Percentiles rank a stretch among this genome's conserved stretches.
phyloP scores from a whole-genome alignment of 2,329 filamentous ascomycete species.

The Rachicladosporium sp. region DNA sequence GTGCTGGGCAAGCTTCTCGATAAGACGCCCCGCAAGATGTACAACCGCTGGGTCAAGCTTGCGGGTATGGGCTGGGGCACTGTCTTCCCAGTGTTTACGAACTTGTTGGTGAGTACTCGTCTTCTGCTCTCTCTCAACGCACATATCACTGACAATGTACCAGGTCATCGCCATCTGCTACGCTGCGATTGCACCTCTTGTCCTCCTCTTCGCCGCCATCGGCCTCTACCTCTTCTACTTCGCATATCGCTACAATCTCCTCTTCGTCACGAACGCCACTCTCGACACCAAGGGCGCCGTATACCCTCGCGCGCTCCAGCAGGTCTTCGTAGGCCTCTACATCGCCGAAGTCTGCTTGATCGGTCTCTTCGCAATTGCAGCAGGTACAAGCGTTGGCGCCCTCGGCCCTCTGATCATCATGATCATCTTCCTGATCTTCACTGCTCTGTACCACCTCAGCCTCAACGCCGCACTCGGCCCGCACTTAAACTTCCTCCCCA shows the following conservation, averaged over 20 bases:
- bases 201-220: conserved; percentile 68
- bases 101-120: conserved; percentile 60
- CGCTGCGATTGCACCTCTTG: conserved; percentile 72
- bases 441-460: conserved; percentile 60
- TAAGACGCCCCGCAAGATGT: conserved; percentile 68
- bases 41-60: conserved; percentile 62
- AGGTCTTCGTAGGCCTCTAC: conserved; percentile 75
- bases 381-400: conserved; percentile 35
- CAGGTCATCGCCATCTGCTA: conserved; percentile 59
- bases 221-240: conserved; percentile 74
- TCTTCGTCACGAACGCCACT: conserved; percentile 70
- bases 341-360: conserved; percentile 72
- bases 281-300: conserved; percentile 81
- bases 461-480: conserved; percentile 64
- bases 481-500: conserved; percentile 64
- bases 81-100: conserved; percentile 67
- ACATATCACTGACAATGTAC: neutral
- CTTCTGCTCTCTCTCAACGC: neutral
- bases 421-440: conserved; percentile 64
- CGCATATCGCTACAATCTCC: conserved; percentile 79
- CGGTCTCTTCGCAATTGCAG: conserved; percentile 63
- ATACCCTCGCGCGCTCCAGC: conserved; percentile 78
- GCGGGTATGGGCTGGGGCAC: conserved; percentile 73
- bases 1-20: conserved; percentile 64
- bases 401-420: conserved; percentile 62